phyloP scores from a whole-genome alignment of 495 filamentous ascomycete species.

The Aeminium ludgeri region DNA sequence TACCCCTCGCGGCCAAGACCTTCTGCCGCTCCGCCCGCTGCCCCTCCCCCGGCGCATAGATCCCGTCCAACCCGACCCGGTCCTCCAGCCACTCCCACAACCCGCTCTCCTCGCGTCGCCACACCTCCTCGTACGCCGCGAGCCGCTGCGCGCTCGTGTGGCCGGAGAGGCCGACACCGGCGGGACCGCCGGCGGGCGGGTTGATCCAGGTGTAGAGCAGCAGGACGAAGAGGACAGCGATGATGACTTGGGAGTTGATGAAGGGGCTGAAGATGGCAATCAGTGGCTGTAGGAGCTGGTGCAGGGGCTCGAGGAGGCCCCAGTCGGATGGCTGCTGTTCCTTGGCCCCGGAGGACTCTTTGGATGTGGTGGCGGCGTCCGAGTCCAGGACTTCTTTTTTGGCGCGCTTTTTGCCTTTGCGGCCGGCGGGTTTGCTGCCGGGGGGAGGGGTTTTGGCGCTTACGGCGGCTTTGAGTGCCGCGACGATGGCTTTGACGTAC shows the following conservation, averaged over 20 bases:
- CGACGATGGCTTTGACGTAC: constrained; percentile 62
- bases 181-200: constrained; percentile 12
- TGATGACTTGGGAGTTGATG: constrained; percentile 42
- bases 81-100: constrained; percentile 96
- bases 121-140: constrained; percentile 85
- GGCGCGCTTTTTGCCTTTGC: constrained; percentile 34
- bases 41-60: constrained; percentile 24
- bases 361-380: constrained; percentile 24
- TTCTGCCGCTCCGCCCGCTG: constrained; percentile 19
- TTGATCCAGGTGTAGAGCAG: constrained; percentile 34
- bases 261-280: constrained; percentile 53
- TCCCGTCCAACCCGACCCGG: constrained; percentile 50
- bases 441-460: constrained; percentile 38
- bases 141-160: constrained; percentile 41
- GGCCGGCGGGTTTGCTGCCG: constrained; percentile 24
- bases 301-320: constrained; percentile 69
- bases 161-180: constrained; percentile 7
- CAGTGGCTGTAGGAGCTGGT: constrained; percentile 50
- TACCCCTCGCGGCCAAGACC: constrained; percentile 13
- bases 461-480: constrained; percentile 55
- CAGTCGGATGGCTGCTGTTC: constrained; percentile 34
- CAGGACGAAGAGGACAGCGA: constrained; percentile 40
- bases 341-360: constrained; percentile 15
- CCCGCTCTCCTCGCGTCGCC: constrained; percentile 75
- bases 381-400: constrained; percentile 32